These are phyloP conservation scores for Juncus effusus DNA, from an alignment of 176 grass and related monocot genomes.

Conservation along the genomic window DNA sequence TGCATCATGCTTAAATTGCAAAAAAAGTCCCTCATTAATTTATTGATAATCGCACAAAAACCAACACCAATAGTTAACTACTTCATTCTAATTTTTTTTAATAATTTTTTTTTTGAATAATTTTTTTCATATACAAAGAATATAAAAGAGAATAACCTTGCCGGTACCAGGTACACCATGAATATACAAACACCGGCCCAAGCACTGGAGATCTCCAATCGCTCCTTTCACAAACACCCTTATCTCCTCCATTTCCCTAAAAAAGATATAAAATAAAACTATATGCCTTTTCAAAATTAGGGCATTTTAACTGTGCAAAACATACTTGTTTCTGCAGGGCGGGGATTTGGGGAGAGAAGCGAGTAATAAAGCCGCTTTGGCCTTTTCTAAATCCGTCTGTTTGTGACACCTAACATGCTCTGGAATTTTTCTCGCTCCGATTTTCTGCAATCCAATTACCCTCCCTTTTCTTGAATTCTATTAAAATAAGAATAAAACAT, in stretches of 20 bases:
- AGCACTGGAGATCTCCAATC: conserved; percentile 79
- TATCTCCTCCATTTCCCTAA: conserved; percentile 95
- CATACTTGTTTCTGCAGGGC: conserved; percentile 95
- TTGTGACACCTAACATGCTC: conserved; percentile 62
- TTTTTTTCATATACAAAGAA: conserved; percentile 8
- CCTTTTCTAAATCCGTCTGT: conserved; percentile 81
- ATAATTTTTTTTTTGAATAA: neutral
- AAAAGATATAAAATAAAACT: conserved; percentile 13
- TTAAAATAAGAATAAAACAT: conserved; percentile 20
- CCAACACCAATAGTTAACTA: neutral
- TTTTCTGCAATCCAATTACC: conserved; percentile 71
- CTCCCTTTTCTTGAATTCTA: conserved; percentile 79
- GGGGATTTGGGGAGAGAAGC: conserved; percentile 82
- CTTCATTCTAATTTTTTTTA: neutral
- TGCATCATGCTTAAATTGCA: neutral
- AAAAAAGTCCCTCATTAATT: neutral
- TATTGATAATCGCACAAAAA: neutral
- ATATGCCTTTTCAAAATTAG: neutral
- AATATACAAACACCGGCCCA: conserved; percentile 94
- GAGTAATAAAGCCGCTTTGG: conserved; percentile 72
- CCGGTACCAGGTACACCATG: conserved; percentile 98
- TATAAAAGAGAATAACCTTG: conserved; percentile 48
- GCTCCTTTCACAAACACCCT: conserved; percentile 83
- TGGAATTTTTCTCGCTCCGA: conserved; percentile 71
- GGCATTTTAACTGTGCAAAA: neutral